Conservation (phyloP, 1,284 basidiomycete species). For the Coriolopsis trogii region DNA sequence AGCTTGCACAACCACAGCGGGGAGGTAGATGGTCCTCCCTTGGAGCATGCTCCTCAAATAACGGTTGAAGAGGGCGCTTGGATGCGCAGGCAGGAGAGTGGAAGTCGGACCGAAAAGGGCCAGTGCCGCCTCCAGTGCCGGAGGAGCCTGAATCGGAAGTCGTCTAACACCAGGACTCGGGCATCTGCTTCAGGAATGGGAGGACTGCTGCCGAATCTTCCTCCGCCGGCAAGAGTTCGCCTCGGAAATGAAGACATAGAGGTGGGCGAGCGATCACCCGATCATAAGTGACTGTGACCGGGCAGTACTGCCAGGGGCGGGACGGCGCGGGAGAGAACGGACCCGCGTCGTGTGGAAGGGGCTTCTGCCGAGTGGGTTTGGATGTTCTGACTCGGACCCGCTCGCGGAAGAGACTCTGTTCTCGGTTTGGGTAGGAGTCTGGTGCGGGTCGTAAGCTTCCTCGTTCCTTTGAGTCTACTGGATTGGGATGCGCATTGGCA, state of each 20-base stretch:
- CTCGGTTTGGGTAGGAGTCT: neutral
- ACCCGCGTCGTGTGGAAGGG: no score
- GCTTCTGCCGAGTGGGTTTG: neutral
- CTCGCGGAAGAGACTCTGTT: neutral
- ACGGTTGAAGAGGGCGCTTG: no score
- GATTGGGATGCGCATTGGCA: no score
- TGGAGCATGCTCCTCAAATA: no score
- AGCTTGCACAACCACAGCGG: conserved; percentile 8
- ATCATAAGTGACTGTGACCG: no score
- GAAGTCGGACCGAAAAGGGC: conserved; percentile 10
- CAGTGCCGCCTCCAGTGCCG: conserved; percentile 11
- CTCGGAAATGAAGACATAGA: no score
- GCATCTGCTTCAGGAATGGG: conserved; percentile 20
- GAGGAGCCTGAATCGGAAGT: conserved; percentile 14
- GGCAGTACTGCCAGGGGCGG: no score
- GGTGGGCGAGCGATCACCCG: conserved; percentile 2
- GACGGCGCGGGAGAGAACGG: no score
- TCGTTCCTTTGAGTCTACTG: no score
- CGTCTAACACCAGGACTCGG: conserved; percentile 22
- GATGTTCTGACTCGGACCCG: neutral
- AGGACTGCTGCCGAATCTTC: neutral
- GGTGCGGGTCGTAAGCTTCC: neutral
- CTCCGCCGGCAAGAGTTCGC: no score
- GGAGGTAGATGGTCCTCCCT: neutral
- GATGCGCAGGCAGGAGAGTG: neutral